phyloP scores from a whole-genome alignment of 176 grass and related monocot genomes.

The Dactylis glomerata region DNA sequence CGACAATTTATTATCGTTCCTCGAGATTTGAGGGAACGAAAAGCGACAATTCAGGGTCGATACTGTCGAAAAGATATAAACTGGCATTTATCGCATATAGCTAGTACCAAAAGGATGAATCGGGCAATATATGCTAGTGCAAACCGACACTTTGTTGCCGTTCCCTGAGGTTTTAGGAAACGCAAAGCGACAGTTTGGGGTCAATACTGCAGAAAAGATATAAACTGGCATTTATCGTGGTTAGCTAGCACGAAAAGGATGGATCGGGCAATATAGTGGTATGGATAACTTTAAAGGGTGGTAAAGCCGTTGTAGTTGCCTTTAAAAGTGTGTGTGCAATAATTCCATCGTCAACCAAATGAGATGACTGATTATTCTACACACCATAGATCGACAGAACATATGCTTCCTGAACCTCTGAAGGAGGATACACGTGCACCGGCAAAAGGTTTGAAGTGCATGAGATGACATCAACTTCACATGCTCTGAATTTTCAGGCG shows the following conservation, averaged over 20 bases:
- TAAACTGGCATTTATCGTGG: background rate
- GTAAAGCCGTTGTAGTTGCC: background rate
- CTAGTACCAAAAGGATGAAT: background rate
- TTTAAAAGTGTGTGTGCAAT: background rate
- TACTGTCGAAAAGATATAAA: background rate
- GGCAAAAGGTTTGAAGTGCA: background rate
- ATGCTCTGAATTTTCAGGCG: background rate
- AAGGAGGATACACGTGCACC: background rate
- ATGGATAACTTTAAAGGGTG: background rate
- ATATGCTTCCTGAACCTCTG: background rate
- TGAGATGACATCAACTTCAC: background rate
- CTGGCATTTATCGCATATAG: background rate
- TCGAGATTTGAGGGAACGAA: background rate
- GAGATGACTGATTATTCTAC: background rate
- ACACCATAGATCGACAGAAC: background rate
- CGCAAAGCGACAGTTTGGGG: background rate
- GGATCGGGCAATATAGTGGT: constrained; percentile 4
- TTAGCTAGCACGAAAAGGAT: background rate
- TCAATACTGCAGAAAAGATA: background rate
- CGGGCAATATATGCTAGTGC: background rate
- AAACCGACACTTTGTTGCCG: background rate
- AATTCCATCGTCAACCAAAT: background rate
- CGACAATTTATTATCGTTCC: background rate
- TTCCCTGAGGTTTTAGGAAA: background rate
- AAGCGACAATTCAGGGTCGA: background rate